Evolutionary conservation across 768 basidiomycete genomes (phyloP).

Genomic region (Termitomyces sp.): DNA sequence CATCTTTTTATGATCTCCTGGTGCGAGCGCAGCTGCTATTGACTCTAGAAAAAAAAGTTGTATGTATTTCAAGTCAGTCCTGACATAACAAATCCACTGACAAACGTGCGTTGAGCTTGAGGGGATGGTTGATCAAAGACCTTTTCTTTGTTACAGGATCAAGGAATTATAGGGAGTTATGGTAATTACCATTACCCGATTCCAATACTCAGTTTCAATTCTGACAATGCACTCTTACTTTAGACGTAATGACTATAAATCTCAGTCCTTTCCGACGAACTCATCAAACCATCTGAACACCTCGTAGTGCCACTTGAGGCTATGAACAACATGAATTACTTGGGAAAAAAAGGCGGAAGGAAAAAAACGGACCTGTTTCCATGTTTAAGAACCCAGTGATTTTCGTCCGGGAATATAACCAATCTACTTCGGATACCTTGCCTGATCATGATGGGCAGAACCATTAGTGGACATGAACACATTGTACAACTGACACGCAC

Average conservation of each 20-base stretch:
- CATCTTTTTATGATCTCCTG: not conserved
- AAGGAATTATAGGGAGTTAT: too few species aligned
- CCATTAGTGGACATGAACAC: not conserved
- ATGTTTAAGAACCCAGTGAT: slow-evolving; percentile 87
- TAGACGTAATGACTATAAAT: not conserved
- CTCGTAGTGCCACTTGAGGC: slow-evolving; percentile 94
- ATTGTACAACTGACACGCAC: slow-evolving; percentile 37
- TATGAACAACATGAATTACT: slow-evolving; percentile 18
- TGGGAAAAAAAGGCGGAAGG: not conserved
- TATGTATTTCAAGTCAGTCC: too few species aligned
- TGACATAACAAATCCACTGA: too few species aligned
- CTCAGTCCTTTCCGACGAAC: slow-evolving; percentile 44
- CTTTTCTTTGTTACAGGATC: too few species aligned
- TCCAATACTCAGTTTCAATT: not conserved
- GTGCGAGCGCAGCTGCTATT: not conserved
- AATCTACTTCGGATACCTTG: slow-evolving; percentile 70
- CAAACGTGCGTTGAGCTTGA: too few species aligned
- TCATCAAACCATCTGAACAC: slow-evolving; percentile 88
- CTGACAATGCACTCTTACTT: not conserved
- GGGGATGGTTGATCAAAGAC: too few species aligned
- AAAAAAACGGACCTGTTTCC: slow-evolving; percentile 58
- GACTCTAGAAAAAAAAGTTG: not conserved
- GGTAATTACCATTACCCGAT: too few species aligned
- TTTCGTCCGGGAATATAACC: slow-evolving; percentile 86
- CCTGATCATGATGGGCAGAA: slow-evolving; percentile 46